phyloP scores from a whole-genome alignment of 768 basidiomycete genomes.

The Rhizopogon vinicolor region DNA sequence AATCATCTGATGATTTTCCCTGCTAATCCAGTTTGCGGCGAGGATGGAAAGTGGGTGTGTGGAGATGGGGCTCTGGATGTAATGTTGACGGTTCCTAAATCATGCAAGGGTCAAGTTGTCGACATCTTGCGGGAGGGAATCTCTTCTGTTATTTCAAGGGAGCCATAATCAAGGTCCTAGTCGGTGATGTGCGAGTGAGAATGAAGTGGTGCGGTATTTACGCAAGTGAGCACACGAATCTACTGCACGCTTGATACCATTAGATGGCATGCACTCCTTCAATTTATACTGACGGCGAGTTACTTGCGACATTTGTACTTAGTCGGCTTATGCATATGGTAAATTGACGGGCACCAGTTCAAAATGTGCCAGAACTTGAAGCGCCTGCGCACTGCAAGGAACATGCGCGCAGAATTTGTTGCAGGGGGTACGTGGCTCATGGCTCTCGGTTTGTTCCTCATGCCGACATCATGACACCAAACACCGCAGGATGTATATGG shows the following conservation, averaged over 20 bases:
- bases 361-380: background rate
- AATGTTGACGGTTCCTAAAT: background rate
- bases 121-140: background rate
- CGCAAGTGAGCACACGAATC: too few species aligned
- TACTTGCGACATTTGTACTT: too few species aligned
- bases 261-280: too few species aligned
- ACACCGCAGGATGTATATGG: background rate
- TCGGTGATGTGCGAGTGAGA: too few species aligned
- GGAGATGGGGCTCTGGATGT: background rate
- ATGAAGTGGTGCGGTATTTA: too few species aligned
- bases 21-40: slow-evolving; percentile 18
- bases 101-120: background rate
- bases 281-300: too few species aligned
- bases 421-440: slow-evolving; percentile 15
- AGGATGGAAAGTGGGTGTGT: slow-evolving; percentile 6
- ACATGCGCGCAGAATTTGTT: background rate
- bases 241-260: too few species aligned
- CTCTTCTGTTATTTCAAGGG: background rate
- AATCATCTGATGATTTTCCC: slow-evolving; percentile 5
- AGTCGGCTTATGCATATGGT: too few species aligned
- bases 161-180: background rate
- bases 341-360: background rate
- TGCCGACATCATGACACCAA: background rate
- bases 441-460: background rate
- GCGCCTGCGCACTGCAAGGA: too few species aligned